Evolutionary conservation across 2,329 filamentous ascomycete genomes (phyloP).

Genomic region (Mycocentrospora acerina): DNA sequence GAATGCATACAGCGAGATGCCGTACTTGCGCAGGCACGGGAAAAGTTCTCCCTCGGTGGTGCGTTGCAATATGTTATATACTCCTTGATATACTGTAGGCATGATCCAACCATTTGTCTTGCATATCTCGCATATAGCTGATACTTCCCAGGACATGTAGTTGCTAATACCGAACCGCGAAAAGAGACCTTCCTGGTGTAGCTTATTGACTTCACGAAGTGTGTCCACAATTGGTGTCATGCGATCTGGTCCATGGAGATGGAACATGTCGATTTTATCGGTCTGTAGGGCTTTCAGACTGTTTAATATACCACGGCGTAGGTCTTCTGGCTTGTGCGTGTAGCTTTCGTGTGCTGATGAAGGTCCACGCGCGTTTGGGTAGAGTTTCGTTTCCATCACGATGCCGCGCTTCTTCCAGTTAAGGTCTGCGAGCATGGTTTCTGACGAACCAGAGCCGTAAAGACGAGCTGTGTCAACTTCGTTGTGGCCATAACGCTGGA

Average conservation of each 20-base stretch:
- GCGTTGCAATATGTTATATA: constrained; percentile 24
- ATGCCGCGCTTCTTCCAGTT: constrained; percentile 45
- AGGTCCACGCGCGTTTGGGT: constrained; percentile 33
- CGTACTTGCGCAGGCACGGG: constrained; percentile 20
- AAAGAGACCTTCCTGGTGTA: constrained; percentile 51
- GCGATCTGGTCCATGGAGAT: constrained; percentile 51
- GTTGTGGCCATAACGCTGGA: constrained; percentile 33
- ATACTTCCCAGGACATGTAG: constrained; percentile 47
- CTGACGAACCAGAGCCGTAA: constrained; percentile 41
- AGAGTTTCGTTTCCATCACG: constrained; percentile 49
- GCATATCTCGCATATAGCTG: constrained; percentile 51
- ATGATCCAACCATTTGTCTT: constrained; percentile 44
- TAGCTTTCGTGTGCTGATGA: constrained; percentile 19
- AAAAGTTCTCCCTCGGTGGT: constrained; percentile 22
- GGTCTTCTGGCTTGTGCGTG: constrained; percentile 26
- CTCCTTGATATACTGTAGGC: constrained; percentile 51
- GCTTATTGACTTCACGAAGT: constrained; percentile 49
- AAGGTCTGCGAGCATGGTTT: constrained; percentile 47
- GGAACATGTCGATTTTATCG: constrained; percentile 45
- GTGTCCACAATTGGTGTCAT: constrained; percentile 48
- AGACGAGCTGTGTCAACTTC: constrained; percentile 44
- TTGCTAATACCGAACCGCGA: constrained; percentile 50
- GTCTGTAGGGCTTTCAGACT: constrained; percentile 45
- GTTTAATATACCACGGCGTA: constrained; percentile 38
- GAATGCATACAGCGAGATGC: constrained; percentile 18